These are phyloP conservation scores for Pseudozyma thailandica DNA, from an alignment of 1,284 basidiomycete genomes.

Conservation along the genomic window DNA sequence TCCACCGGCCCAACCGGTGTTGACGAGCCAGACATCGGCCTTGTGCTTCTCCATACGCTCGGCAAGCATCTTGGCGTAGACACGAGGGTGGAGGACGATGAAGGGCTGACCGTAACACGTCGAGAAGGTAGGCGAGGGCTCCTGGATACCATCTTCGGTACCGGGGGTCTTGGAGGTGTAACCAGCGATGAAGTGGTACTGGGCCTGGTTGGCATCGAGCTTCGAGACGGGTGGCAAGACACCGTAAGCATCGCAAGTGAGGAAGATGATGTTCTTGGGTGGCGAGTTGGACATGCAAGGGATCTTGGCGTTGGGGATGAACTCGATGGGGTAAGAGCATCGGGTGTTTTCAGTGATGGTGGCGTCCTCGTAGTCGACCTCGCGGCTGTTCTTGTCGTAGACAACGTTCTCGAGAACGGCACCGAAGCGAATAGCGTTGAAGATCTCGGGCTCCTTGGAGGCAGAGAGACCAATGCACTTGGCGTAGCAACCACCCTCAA, in stretches of 20 bases:
- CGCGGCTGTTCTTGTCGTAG: slow-evolving; percentile 87
- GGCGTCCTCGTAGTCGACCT: slow-evolving; percentile 94
- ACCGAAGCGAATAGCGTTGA: slow-evolving; percentile 91
- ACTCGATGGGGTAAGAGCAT: slow-evolving; percentile 74
- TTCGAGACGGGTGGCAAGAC: slow-evolving; percentile 95
- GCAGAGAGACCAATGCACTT: slow-evolving; percentile 96
- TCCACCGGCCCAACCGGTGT: slow-evolving; percentile 98
- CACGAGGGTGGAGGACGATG: slow-evolving; percentile 84
- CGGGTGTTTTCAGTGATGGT: slow-evolving; percentile 99
- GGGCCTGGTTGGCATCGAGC: slow-evolving; percentile 91
- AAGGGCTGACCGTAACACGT: slow-evolving; percentile 99
- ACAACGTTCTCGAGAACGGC: slow-evolving; percentile 99
- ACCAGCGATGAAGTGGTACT: slow-evolving; percentile 74
- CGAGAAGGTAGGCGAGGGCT: slow-evolving; percentile 98
- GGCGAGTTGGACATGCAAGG: slow-evolving; percentile 64
- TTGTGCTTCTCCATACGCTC: slow-evolving; percentile 90
- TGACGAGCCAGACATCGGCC: slow-evolving; percentile 97
- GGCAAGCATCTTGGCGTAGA: slow-evolving; percentile 97
- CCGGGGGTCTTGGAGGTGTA: slow-evolving; percentile 93
- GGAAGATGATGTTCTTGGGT: slow-evolving; percentile 90
- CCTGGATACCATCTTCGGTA: slow-evolving; percentile 96
- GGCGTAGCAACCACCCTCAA: slow-evolving; percentile 99
- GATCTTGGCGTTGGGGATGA: slow-evolving; percentile 90
- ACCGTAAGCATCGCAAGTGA: slow-evolving; percentile 98
- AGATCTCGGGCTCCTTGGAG: slow-evolving; percentile 98